Evolutionary conservation across 116 monocot species (phyloP), one percentile per base, ranked within the genome.

Genomic region (Posidonia oceanica): DNA sequence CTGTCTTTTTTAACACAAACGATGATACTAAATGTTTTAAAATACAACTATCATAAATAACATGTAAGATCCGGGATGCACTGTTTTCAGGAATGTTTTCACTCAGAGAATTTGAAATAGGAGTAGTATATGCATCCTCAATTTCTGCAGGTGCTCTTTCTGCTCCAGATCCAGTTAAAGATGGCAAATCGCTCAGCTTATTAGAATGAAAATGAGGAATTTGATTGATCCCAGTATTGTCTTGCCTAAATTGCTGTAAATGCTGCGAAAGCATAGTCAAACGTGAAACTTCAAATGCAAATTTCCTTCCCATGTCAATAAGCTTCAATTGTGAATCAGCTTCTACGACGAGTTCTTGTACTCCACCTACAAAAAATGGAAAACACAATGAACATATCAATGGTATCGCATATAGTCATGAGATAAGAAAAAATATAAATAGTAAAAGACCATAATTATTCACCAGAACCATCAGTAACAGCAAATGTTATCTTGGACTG

Each of bases 401-500:
- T 6, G 38, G n/a, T 22, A 63, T 37, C 63, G 14, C 3, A 63
- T 15, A 8, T 2, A 36, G 21, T 38, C 39, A 66, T 17, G 16
- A 67, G 42, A 48, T 44, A 11, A 54, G 40, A 14, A 75, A 13
- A 67, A 67, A 73, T 3, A 61, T 53, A 39, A 37, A 67, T 36
- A 3, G 23, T 16, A 73, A 3, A 70, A 48, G 36, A 70, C 36
- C 57, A 58, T 69, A 70, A 59, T 62, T 61, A 76, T 51, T 83
- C 73, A 90, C 94, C 90, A 71, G 67, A 82, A 75, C 48, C 74
- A 75, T 83, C 78, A 14, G 40, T 20, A 73, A 81, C 77, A 69
- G 80, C 77, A 77, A 90, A 81, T 59, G 67, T 75, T 55, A 94
- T 40, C 68, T 69, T 82, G 76, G 81, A 87, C 15, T 79, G 82